A percentile compares a stretch with the other conserved stretches of the same genome.
These are phyloP conservation scores for Eleusine indica DNA, from an alignment of 176 grass and related monocot species.

Conservation along the genomic window DNA sequence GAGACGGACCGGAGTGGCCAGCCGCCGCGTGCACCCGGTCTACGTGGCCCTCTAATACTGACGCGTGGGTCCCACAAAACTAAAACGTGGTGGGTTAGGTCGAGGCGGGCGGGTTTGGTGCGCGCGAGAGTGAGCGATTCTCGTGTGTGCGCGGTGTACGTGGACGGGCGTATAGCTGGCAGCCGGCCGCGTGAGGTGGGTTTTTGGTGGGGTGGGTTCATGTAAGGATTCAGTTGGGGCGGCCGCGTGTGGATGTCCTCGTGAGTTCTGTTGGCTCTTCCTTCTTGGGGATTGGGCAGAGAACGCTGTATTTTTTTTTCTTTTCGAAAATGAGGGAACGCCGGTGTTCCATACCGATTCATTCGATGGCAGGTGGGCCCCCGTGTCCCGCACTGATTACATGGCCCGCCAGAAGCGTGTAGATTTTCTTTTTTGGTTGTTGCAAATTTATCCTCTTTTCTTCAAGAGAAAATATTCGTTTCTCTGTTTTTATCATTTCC, in stretches of 20 bases:
- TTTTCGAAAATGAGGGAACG: not conserved
- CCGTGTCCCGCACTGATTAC: not conserved
- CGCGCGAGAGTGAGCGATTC: not conserved
- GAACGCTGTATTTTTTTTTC: not conserved
- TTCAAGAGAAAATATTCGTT: not conserved
- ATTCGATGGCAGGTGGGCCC: not conserved
- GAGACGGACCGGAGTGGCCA: not conserved
- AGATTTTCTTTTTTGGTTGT: not conserved
- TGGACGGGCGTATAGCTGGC: not conserved
- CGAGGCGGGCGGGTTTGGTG: not conserved
- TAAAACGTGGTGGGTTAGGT: not conserved
- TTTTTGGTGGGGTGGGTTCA: not conserved
- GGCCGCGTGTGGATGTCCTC: not conserved
- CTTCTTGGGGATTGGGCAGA: not conserved
- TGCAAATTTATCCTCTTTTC: not conserved
- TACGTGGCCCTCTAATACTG: fast-evolving
- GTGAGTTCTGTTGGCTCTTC: not conserved
- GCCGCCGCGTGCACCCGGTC: not conserved
- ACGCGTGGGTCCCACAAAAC: not conserved
- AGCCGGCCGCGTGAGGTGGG: not conserved
- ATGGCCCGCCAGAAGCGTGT: not conserved
- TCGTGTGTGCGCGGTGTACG: not conserved
- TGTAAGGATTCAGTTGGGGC: not conserved
- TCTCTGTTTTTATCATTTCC: not conserved
- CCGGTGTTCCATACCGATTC: not conserved